These are phyloP conservation scores for Opeltia flavorubescens DNA, from an alignment of 495 filamentous ascomycete genomes.

Conservation along the genomic window DNA sequence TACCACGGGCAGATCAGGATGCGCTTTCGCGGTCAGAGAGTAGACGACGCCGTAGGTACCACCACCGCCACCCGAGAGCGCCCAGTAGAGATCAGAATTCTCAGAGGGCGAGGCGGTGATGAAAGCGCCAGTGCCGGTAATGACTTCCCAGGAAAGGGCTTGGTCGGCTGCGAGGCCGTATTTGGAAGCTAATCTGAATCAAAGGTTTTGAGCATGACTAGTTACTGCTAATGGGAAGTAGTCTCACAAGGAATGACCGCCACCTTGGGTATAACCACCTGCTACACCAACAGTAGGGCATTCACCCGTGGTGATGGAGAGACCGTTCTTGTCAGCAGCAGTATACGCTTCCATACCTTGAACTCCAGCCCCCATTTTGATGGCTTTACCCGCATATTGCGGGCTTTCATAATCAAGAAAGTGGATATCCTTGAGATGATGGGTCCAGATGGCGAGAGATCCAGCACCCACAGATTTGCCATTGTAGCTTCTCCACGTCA, in stretches of 20 bases:
- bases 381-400: slow-evolving; percentile 28
- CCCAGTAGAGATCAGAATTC: slow-evolving; percentile 16
- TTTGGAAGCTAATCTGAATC: slow-evolving; percentile 18
- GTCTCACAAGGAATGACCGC: slow-evolving; percentile 33
- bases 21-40: slow-evolving; percentile 15
- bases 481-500: slow-evolving; percentile 12
- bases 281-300: slow-evolving; percentile 24
- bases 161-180: slow-evolving; percentile 41
- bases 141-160: slow-evolving; percentile 23
- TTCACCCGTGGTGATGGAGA: slow-evolving; percentile 35
- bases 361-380: slow-evolving; percentile 35
- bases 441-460: slow-evolving; percentile 39
- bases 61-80: slow-evolving; percentile 14
- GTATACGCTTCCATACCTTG: slow-evolving; percentile 30
- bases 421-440: slow-evolving; percentile 32
- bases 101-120: slow-evolving; percentile 7
- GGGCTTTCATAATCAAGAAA: slow-evolving; percentile 24
- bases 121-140: slow-evolving; percentile 13
- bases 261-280: slow-evolving; percentile 41
- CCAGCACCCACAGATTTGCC: slow-evolving; percentile 39
- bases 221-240: slow-evolving; percentile 5
- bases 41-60: slow-evolving; percentile 12
- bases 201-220: not conserved
- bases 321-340: slow-evolving; percentile 23
- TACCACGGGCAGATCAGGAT: slow-evolving; percentile 19